These are phyloP conservation scores for Umbelopsis sp. DNA, from an alignment of 192 early-diverging fungal species.

Conservation along the genomic window DNA sequence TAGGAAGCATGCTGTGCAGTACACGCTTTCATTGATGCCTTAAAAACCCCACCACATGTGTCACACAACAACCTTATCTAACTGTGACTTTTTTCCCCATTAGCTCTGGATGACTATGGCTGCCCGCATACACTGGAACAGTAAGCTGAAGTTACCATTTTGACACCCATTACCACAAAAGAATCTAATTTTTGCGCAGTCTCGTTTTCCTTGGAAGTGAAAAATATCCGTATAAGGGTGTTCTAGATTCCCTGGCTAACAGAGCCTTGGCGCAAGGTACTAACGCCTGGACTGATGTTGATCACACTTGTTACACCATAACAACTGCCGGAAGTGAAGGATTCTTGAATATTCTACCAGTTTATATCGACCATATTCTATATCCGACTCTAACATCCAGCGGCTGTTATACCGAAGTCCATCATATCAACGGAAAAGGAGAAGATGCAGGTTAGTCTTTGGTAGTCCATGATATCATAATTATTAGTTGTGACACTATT, in stretches of 20 bases:
- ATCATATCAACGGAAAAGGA: slow-evolving; percentile 64
- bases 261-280: slow-evolving; percentile 61
- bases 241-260: slow-evolving; percentile 65
- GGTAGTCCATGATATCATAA: neutral
- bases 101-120: slow-evolving; percentile 61
- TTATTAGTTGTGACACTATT: neutral
- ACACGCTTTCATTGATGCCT: slow-evolving; percentile 14
- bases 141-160: slow-evolving; percentile 32
- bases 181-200: slow-evolving; percentile 27
- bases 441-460: slow-evolving; percentile 58
- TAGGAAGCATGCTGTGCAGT: slow-evolving; percentile 2
- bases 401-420: slow-evolving; percentile 62
- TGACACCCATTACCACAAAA: neutral
- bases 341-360: slow-evolving; percentile 59
- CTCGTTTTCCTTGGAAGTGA: slow-evolving; percentile 65
- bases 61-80: slow-evolving; percentile 18
- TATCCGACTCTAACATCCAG: slow-evolving; percentile 63
- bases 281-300: slow-evolving; percentile 65
- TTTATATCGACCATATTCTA: slow-evolving; percentile 65
- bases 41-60: neutral
- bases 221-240: slow-evolving; percentile 61
- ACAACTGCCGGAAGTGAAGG: slow-evolving; percentile 60
- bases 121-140: slow-evolving; percentile 64
- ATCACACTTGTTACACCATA: slow-evolving; percentile 62
- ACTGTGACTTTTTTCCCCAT: neutral